These are phyloP conservation scores for Leptosphaerulina australis DNA, from an alignment of 2,329 filamentous ascomycete species.

Conservation along the genomic window DNA sequence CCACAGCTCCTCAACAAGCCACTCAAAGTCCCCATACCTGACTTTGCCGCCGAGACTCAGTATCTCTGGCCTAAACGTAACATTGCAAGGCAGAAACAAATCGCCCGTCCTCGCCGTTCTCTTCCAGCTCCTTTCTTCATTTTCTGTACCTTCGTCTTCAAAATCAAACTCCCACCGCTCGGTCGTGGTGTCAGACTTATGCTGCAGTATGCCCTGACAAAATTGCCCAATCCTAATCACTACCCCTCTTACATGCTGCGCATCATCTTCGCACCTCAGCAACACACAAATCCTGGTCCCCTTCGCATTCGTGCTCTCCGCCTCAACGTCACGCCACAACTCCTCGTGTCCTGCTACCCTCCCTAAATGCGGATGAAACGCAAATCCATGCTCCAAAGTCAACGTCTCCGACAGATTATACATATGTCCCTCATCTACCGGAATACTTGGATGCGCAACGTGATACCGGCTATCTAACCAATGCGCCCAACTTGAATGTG, in stretches of 20 bases:
- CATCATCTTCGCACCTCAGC: conserved; percentile 47
- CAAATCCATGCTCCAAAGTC: conserved; percentile 61
- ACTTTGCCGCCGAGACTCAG: conserved; percentile 41
- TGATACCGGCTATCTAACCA: conserved; percentile 63
- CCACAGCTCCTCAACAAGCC: conserved; percentile 49
- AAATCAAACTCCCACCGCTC: conserved; percentile 61
- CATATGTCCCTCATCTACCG: conserved; percentile 64
- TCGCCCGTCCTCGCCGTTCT: conserved; percentile 48
- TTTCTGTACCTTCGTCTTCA: not conserved
- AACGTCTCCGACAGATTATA: conserved; percentile 43
- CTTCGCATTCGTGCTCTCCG: conserved; percentile 27
- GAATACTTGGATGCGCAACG: conserved; percentile 38
- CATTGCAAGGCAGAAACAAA: conserved; percentile 50
- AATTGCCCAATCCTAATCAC: conserved; percentile 61
- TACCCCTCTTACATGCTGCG: conserved; percentile 54
- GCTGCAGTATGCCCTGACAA: conserved; percentile 63
- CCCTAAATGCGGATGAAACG: conserved; percentile 62
- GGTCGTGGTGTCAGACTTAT: conserved; percentile 51
- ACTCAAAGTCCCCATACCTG: conserved; percentile 42
- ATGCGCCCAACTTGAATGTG: conserved; percentile 59
- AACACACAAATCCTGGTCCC: conserved; percentile 46
- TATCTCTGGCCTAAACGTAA: conserved; percentile 40
- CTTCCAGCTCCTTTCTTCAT: conserved; percentile 41
- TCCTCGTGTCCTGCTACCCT: conserved; percentile 67
- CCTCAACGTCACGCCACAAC: conserved; percentile 62